phyloP scores from a whole-genome alignment of 1,139 yeast species.

The Saccharomyces hybrid region DNA sequence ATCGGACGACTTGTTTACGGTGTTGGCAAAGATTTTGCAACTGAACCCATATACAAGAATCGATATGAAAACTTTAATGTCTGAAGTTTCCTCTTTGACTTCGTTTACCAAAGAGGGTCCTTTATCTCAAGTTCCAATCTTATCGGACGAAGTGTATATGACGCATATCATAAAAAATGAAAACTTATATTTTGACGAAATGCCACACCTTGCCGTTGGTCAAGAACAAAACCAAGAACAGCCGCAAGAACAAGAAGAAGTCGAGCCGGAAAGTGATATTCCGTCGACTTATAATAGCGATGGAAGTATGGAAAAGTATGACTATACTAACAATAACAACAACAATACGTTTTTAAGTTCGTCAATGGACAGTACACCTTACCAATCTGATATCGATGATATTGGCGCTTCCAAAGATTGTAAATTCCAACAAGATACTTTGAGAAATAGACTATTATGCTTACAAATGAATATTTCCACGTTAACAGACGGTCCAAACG shows the following conservation, averaged over 20 bases:
- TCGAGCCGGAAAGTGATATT: conserved; percentile 2
- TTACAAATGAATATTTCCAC: neutral
- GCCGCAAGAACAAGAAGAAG: conserved; percentile 1
- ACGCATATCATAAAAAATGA: conserved; percentile 15
- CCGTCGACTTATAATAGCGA: neutral
- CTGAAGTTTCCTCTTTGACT: conserved; percentile 32
- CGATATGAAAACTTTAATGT: conserved; percentile 40
- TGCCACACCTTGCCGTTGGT: neutral
- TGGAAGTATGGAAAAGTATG: neutral
- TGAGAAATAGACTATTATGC: neutral
- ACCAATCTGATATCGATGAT: conserved; percentile 1
- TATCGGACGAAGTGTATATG: conserved; percentile 13
- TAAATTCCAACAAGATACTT: neutral
- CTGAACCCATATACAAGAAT: conserved; percentile 62
- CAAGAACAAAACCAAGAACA: neutral
- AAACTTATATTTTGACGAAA: conserved; percentile 2
- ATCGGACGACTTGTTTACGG: conserved; percentile 45
- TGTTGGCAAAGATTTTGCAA: conserved; percentile 50
- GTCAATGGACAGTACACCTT: conserved; percentile 2
- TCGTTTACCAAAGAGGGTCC: conserved; percentile 37
- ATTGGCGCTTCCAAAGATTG: neutral
- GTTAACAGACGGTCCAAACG: neutral
- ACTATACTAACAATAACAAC: neutral
- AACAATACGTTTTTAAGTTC: neutral
- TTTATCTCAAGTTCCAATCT: conserved; percentile 22